Base-by-base conservation (phyloP, 306 rosid genomes). In the Vigna angularis region DNA sequence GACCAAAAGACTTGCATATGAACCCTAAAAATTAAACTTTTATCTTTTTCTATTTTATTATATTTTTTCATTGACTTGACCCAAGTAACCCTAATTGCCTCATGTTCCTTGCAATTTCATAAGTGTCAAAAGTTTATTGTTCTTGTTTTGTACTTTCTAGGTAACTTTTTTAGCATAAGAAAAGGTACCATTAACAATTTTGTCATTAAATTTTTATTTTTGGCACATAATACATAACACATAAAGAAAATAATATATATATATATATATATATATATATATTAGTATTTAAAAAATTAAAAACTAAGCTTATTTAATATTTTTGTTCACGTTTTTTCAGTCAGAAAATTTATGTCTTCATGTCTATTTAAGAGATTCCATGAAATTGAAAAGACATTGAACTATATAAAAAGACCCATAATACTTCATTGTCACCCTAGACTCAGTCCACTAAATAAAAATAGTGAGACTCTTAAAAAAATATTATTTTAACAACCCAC, bases 1-100 rank as follows among this genome's bases (percentile, higher is more conserved):
- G 85, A 76, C 67, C 40, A 16, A 9, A 66, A 45, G 77, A 80
- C 82, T 80, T 15, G 30, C 13, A 17, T 9, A 17, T 72, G 38
- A 30, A 47, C 57, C 53, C n/a, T 9, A 20, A 28, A n/a, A 42
- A 32, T 40, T 3, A 15, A 14, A 18, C 30, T 15, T 9, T 10
- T 4, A 1, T 8, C 7, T 53, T 7, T 36, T 64, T 51, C 1
- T 64, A n/a, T 11, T 13, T 22, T 69, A 42, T 1, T 71, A 17
- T 63, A 6, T 30, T 58, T 59, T 0, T 70, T 30, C 59, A 30
- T 76, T 72, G 85, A 77, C 75, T 77, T 14, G 24, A 6, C 53
- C 40, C 17, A 61, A 48, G 42, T 1, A 16, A 45, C 38, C 38
- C 42, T 14, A 32, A 24, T 57, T 28, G 18, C 11, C 12, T 24